Percentiles rank a stretch among this genome's conserved stretches.
These are phyloP conservation scores for Apiospora malaysiana DNA, from an alignment of 2,329 filamentous ascomycete genomes.

Conservation along the genomic window DNA sequence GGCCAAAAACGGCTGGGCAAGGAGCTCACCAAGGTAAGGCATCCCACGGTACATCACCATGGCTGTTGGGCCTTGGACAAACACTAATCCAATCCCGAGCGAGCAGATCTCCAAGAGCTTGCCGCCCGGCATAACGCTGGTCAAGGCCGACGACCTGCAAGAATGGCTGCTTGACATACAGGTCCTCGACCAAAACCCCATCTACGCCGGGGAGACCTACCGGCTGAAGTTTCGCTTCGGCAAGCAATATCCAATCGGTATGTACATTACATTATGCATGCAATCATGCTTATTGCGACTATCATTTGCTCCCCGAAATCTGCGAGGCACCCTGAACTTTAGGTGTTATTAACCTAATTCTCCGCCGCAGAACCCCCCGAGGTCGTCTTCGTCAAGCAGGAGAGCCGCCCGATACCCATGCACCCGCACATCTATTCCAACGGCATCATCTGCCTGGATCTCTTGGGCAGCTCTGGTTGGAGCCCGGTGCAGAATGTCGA, in stretches of 20 bases:
- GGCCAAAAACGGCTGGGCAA: slow-evolving; percentile 64
- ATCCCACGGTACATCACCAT: slow-evolving; percentile 34
- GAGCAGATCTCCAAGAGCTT: slow-evolving; percentile 60
- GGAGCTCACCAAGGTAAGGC: slow-evolving; percentile 62
- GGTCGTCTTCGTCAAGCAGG: slow-evolving; percentile 79
- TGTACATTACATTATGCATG: slow-evolving; percentile 27
- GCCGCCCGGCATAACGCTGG: slow-evolving; percentile 76
- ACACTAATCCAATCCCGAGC: not conserved
- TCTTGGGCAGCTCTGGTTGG: slow-evolving; percentile 89
- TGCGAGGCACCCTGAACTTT: not conserved
- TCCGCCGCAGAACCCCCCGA: slow-evolving; percentile 79
- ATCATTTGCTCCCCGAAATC: not conserved
- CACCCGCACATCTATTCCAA: slow-evolving; percentile 99
- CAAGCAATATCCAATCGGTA: slow-evolving; percentile 88
- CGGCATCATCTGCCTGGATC: slow-evolving; percentile 96
- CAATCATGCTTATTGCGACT: not conserved
- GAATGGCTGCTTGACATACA: slow-evolving; percentile 93
- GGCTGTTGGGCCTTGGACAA: not conserved
- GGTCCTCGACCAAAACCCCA: slow-evolving; percentile 87
- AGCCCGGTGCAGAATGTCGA: slow-evolving; percentile 97
- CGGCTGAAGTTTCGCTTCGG: slow-evolving; percentile 88
- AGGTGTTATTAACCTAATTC: slow-evolving; percentile 23
- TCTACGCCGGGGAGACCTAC: slow-evolving; percentile 82
- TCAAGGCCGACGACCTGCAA: slow-evolving; percentile 80
- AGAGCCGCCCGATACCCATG: slow-evolving; percentile 78